These are phyloP conservation scores for Fusarium guadeloupense DNA, from an alignment of 2,329 filamentous ascomycete species.

Conservation along the genomic window DNA sequence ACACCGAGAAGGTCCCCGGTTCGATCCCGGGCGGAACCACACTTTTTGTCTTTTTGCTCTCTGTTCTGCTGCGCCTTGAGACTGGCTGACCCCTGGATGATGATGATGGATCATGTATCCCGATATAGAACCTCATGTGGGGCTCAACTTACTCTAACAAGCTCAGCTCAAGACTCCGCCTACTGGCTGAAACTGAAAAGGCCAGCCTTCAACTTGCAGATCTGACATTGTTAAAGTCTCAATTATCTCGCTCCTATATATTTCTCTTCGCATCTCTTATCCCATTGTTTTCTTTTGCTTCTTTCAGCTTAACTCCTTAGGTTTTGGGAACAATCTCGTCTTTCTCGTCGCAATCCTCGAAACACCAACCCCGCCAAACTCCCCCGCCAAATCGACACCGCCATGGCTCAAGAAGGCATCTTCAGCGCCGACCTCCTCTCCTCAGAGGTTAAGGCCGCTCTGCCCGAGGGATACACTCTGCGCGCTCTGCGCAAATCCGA, in stretches of 20 bases:
- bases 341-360: slow-evolving; percentile 30
- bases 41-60: background rate
- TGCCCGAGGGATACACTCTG: slow-evolving; percentile 84
- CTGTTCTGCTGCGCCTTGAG: background rate
- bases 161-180: slow-evolving; percentile 19
- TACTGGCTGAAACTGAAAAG: slow-evolving; percentile 13
- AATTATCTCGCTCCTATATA: background rate
- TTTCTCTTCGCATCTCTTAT: background rate
- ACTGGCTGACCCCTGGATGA: slow-evolving; percentile 17
- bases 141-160: slow-evolving; percentile 7
- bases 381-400: slow-evolving; percentile 37
- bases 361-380: slow-evolving; percentile 3
- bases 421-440: slow-evolving; percentile 84
- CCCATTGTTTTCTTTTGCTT: background rate
- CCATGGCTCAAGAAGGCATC: slow-evolving; percentile 64
- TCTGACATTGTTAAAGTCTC: slow-evolving; percentile 20
- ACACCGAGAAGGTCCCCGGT: slow-evolving; percentile 21
- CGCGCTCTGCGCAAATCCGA: slow-evolving; percentile 83
- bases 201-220: slow-evolving; percentile 9
- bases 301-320: background rate
- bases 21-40: slow-evolving; percentile 18
- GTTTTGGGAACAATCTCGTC: slow-evolving; percentile 1
- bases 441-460: slow-evolving; percentile 72
- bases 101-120: slow-evolving; percentile 10
- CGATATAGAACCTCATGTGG: slow-evolving; percentile 17